Evolutionary conservation across 2,329 filamentous ascomycete species (phyloP), one percentile per base, ranked within the genome.

Genomic region (Leptographium galeiforme): DNA sequence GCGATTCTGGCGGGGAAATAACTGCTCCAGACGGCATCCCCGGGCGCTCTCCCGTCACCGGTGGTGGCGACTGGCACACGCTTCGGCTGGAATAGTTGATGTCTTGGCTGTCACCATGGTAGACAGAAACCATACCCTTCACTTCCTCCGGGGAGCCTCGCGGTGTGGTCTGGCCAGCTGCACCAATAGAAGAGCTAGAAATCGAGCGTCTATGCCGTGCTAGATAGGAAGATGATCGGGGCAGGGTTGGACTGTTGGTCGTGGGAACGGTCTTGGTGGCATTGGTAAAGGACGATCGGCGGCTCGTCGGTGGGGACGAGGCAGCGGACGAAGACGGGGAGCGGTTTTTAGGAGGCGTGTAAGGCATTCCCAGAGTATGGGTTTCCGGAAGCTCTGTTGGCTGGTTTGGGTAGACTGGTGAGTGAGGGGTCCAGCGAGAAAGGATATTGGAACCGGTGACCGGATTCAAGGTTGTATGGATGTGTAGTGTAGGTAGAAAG

Each of bases 1-100:
- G 77, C 38, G 90, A 95, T 62, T 96, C 91, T 11, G 91, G 91
- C 39, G 91, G 91, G 0, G 91, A 96, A 55, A 95, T 87, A 61
- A 95, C 81, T 58, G 88, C 89, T 57, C 88, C 89, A 57, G 81
- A 80, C 44, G 89, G 89, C 67, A 95, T 93, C 58, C 79, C 72
- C 56, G 81, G 54, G 44, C 51, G 67, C 32, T 73, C 77, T 69
- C 88, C 82, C 58, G 82, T 87, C 58, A 89, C 70, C 18, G 89
- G 87, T n/a, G 87, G 84, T 16, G 89, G 88, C 48, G 89, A 94
- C 67, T 90, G 87, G 61, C 87, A 81, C 57, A 94, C 72, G 68
- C 81, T 50, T 16, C 33, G 87, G 43, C 51, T 53, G 36, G 51
- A 4, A 38, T 36, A 44, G 12, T 1, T 41, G 4, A 47, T 48